A percentile compares a stretch with the other conserved stretches of the same genome.
phyloP scores from a whole-genome alignment of 2,329 filamentous ascomycete species.

The Dothideomycetes sp. region DNA sequence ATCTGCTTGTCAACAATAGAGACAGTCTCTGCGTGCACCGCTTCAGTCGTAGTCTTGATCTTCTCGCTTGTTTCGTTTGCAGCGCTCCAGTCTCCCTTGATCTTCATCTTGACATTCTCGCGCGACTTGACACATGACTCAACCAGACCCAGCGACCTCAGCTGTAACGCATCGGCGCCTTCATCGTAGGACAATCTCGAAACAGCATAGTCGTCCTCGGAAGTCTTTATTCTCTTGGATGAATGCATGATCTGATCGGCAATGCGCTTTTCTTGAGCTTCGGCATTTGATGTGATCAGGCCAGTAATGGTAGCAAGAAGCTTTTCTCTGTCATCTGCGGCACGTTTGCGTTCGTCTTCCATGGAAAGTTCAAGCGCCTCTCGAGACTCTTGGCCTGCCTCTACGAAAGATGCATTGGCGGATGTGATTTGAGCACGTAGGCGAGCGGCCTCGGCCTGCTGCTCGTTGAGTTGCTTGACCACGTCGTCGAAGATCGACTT shows the following conservation, averaged over 20 bases:
- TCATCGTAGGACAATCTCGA: constrained; percentile 55
- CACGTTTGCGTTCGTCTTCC: constrained; percentile 63
- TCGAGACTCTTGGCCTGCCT: constrained; percentile 58
- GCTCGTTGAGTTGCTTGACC: constrained; percentile 59
- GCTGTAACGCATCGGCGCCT: constrained; percentile 65
- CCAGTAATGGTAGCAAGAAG: constrained; percentile 65
- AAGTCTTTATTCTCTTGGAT: constrained; percentile 36
- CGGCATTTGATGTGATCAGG: constrained; percentile 65
- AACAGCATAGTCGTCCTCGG: constrained; percentile 40
- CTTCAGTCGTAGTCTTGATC: constrained; percentile 72
- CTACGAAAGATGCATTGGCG: constrained; percentile 57
- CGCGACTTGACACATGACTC: constrained; percentile 62
- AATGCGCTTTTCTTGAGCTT: constrained; percentile 62
- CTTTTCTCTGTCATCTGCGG: constrained; percentile 60
- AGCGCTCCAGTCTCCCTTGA: constrained; percentile 76
- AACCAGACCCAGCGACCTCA: constrained; percentile 57
- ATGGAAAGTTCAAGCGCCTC: constrained; percentile 57
- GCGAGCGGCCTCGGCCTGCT: constrained; percentile 64
- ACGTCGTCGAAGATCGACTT: constrained; percentile 76
- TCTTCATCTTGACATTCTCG: constrained; percentile 66
- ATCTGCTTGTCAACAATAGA: constrained; percentile 85
- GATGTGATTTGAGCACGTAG: constrained; percentile 61
- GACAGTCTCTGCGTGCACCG: constrained; percentile 82
- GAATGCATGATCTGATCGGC: constrained; percentile 54
- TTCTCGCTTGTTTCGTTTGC: constrained; percentile 73